phyloP scores from a whole-genome alignment of 805 yeast genomes.

The Debaryomyces prosopidis region DNA sequence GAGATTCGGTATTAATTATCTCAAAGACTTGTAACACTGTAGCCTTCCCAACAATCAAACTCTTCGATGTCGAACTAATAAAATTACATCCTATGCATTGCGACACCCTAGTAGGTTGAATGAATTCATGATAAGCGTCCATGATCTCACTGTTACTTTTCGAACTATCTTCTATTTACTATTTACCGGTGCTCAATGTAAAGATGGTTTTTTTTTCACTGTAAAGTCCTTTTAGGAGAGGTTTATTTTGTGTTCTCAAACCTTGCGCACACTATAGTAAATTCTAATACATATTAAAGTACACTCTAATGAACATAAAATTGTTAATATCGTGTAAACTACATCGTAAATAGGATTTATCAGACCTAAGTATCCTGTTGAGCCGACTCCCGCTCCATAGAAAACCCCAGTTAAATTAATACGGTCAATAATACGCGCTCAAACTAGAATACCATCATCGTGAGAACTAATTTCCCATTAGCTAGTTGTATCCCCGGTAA shows the following conservation, averaged over 20 bases:
- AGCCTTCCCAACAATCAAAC: conserved; percentile 70
- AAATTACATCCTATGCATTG: conserved; percentile 56
- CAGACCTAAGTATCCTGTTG: background rate
- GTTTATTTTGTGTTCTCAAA: background rate
- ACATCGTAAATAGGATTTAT: background rate
- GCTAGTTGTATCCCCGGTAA: conserved; percentile 3
- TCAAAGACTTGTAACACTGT: conserved; percentile 65
- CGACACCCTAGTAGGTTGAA: conserved; percentile 74
- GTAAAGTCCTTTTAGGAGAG: background rate
- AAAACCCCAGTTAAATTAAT: background rate
- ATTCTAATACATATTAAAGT: background rate
- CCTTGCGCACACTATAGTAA: background rate
- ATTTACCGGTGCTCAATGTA: background rate
- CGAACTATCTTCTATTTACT: background rate
- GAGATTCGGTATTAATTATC: conserved; percentile 25
- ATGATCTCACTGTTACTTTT: conserved; percentile 31
- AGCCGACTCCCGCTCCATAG: background rate
- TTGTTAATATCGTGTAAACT: background rate
- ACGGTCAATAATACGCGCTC: background rate
- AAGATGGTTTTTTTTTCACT: background rate
- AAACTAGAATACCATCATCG: conserved; percentile 6
- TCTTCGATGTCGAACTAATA: conserved; percentile 44
- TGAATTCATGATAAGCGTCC: conserved; percentile 79
- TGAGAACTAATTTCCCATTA: conserved; percentile 4
- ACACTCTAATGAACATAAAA: too few relatives aligned